Percentiles rank a stretch among this genome's conserved stretches.
phyloP scores from a whole-genome alignment of 306 rosid species.

The Quercus ilex region DNA sequence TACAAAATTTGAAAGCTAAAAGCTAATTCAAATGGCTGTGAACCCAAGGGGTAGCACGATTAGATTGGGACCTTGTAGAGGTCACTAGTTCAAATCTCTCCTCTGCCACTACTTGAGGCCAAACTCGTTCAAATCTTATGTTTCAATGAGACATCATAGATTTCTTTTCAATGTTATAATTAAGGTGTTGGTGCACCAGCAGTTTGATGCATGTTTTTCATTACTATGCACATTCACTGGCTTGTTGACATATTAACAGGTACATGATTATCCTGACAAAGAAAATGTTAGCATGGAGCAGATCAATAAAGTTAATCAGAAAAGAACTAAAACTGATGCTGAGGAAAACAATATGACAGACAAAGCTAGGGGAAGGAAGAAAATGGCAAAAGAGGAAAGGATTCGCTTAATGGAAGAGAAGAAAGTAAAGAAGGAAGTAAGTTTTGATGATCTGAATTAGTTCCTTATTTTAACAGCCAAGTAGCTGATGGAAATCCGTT shows the following conservation, averaged over 20 bases:
- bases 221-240: background rate
- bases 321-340: conserved; percentile 27
- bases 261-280: conserved; percentile 28
- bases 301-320: conserved; percentile 30
- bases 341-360: conserved; percentile 27
- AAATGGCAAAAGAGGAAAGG: conserved; percentile 74
- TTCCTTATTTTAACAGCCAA: conserved; percentile 14
- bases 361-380: conserved; percentile 44
- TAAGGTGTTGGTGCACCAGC: background rate
- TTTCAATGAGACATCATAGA: no score
- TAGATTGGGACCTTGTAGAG: no score
- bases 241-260: conserved; percentile 27
- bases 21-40: no score
- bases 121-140: no score
- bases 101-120: no score
- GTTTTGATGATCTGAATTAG: conserved; percentile 25
- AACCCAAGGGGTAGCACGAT: no score
- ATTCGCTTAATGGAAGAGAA: conserved; percentile 72
- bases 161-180: background rate
- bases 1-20: no score
- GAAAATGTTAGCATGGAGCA: conserved; percentile 42
- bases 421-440: conserved; percentile 62
- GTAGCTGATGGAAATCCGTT: conserved; percentile 20
- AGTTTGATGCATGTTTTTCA: background rate
- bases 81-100: no score